phyloP scores from a whole-genome alignment of 805 yeast genomes.

The Monosporozyma yasuniensis region DNA sequence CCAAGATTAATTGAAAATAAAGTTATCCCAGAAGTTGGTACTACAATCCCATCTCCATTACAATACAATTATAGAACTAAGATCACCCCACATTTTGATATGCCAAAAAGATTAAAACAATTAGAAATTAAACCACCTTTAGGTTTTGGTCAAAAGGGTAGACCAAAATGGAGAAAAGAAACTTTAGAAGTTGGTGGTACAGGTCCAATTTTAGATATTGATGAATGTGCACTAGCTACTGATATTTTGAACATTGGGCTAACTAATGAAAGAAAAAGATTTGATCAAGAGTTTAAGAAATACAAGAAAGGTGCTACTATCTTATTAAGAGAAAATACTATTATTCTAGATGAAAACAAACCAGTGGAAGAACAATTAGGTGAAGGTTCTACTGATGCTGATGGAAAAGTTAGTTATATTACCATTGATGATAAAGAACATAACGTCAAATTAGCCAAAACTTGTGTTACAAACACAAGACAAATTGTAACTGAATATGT shows the following conservation, averaged over 20 bases:
- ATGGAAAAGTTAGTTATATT: constrained; percentile 33
- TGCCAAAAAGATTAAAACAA: constrained; percentile 49
- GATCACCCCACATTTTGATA: constrained; percentile 88
- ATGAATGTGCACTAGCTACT: constrained; percentile 89
- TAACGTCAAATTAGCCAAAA: constrained; percentile 38
- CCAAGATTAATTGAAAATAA: constrained; percentile 38
- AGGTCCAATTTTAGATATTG: constrained; percentile 71
- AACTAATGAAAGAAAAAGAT: constrained; percentile 52
- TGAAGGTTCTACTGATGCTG: constrained; percentile 39
- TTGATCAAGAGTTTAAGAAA: constrained; percentile 37
- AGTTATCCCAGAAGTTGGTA: constrained; percentile 50
- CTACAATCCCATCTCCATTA: constrained; percentile 69
- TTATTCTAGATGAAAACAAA: constrained; percentile 24
- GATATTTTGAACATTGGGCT: constrained; percentile 65
- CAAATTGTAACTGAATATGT: constrained; percentile 72
- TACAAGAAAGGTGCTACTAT: constrained; percentile 80
- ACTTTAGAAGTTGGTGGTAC: constrained; percentile 45
- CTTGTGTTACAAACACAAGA: constrained; percentile 72
- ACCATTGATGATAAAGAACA: constrained; percentile 25
- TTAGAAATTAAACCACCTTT: constrained; percentile 50
- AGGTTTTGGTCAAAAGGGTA: constrained; percentile 85
- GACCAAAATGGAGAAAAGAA: constrained; percentile 55
- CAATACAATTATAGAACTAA: constrained; percentile 79
- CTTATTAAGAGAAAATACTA: constrained; percentile 70
- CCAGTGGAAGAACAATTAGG: constrained; percentile 30